Base-by-base conservation (phyloP, 1,284 basidiomycete species). In the Thelephora terrestris region DNA sequence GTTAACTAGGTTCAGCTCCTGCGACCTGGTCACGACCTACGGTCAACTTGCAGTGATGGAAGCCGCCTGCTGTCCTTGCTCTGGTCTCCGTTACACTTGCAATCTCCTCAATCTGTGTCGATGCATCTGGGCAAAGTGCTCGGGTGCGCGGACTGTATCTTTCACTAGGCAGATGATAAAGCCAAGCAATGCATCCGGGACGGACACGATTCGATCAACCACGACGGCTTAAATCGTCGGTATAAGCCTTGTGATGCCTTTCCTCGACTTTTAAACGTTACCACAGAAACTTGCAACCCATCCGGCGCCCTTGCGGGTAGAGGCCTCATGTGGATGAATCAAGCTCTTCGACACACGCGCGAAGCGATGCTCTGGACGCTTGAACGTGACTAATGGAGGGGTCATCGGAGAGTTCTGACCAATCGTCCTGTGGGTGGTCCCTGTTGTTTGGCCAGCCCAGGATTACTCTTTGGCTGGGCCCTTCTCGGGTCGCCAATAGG, bases 301-400 rank as follows among this genome's bases (percentile, higher is more conserved):
- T 60, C 72, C 82, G n/a, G 68, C 71, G 6, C 88, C 91, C 63
- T 68, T 73, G n/a, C 14, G 62, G 78, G 21, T 80, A 94, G 64
- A 73, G 78, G 50, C 71, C 94, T 14, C 73, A 90, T 54, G 65
- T 92, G 16, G 83, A 79, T 0, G 73, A 81, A 56, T 86, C 88
- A 10, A 76, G 27, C 65, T 95, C 21, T 96, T 92, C 57, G 92
- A 95, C 57, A 67, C 85, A 0, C 71, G 75, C 40, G 90, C 93
- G 43, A 79, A 92, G 63, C 88, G 92, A 62, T 82, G 89, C 60
- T 90, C 88, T 43, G 91, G 91, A 9, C 96, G 94, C 65, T 75
- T 97, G 37, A 92, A 96, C 61, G 80, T 95, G 52, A 79, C 82
- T 0, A 79, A 88, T 25, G 81, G 85, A 55, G 29, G 14, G 12